These are phyloP conservation scores for Sarocladiaceae sp. DNA, from an alignment of 2,329 filamentous ascomycete species.

Conservation along the genomic window DNA sequence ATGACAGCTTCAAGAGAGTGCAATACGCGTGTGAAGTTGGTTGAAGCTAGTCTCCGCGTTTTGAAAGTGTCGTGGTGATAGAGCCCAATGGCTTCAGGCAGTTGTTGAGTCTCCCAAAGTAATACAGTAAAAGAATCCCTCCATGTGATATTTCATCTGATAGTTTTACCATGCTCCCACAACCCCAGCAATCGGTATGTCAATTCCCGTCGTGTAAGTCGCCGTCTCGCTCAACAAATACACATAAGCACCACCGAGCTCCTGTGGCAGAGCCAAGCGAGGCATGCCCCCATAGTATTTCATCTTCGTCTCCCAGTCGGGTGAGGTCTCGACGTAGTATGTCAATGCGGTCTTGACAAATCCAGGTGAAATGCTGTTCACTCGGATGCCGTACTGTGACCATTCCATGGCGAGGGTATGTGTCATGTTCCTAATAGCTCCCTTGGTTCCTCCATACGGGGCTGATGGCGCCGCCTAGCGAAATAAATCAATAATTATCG, in stretches of 20 bases:
- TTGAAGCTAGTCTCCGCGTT: no score
- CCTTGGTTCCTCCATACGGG: slow-evolving; percentile 39
- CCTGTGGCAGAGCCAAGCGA: slow-evolving; percentile 43
- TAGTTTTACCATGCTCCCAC: slow-evolving; percentile 18
- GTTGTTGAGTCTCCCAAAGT: no score
- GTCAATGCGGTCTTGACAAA: slow-evolving; percentile 39
- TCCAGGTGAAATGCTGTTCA: slow-evolving; percentile 40
- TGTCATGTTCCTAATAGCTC: slow-evolving; percentile 32
- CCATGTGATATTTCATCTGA: background rate
- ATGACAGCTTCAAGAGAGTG: no score
- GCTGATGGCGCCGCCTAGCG: slow-evolving; percentile 40
- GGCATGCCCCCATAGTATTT: slow-evolving; percentile 54
- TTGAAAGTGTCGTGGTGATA: no score
- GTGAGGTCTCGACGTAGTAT: slow-evolving; percentile 43
- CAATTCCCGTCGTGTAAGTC: slow-evolving; percentile 43
- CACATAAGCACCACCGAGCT: slow-evolving; percentile 50
- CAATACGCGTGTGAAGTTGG: no score
- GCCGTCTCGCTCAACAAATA: slow-evolving; percentile 48
- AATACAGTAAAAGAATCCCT: no score
- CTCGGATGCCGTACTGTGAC: slow-evolving; percentile 37
- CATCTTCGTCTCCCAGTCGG: slow-evolving; percentile 51
- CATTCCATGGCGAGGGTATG: slow-evolving; percentile 41
- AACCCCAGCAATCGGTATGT: slow-evolving; percentile 37
- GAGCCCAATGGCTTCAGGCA: no score
- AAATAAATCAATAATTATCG: no score